These are phyloP conservation scores for Trichoderma harzianum DNA, from an alignment of 2,329 filamentous ascomycete genomes.

Conservation along the genomic window DNA sequence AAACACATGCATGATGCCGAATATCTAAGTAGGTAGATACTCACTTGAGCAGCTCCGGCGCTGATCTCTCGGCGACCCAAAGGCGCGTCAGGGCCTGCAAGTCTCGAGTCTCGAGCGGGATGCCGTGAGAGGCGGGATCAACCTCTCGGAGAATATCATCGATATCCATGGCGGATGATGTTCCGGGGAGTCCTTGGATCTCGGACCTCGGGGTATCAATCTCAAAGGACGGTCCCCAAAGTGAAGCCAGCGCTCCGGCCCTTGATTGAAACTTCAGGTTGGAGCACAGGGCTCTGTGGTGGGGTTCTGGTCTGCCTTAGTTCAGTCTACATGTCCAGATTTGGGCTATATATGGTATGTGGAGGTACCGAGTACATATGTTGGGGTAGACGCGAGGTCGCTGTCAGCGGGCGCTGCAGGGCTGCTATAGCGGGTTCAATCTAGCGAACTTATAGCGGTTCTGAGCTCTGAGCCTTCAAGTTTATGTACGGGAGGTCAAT, in stretches of 20 bases:
- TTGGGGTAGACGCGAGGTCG: neutral
- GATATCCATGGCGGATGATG: slow-evolving; percentile 60
- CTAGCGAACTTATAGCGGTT: neutral
- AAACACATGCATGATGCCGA: neutral
- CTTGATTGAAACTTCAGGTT: neutral
- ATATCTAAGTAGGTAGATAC: slow-evolving; percentile 21
- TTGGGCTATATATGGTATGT: neutral
- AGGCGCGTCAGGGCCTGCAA: slow-evolving; percentile 84
- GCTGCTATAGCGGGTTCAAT: neutral
- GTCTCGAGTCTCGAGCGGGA: slow-evolving; percentile 64
- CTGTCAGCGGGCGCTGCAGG: neutral
- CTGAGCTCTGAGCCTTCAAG: neutral
- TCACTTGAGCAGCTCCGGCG: slow-evolving; percentile 84
- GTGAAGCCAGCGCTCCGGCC: neutral
- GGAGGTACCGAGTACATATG: neutral
- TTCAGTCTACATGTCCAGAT: neutral
- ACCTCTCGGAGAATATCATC: slow-evolving; percentile 76
- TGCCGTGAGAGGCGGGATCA: slow-evolving; percentile 54
- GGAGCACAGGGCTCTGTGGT: neutral
- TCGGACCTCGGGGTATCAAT: neutral
- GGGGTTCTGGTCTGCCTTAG: neutral
- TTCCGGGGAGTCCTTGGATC: neutral
- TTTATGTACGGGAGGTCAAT: neutral
- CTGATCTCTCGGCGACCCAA: slow-evolving; percentile 89
- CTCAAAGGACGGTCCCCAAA: neutral